Evolutionary conservation across 805 yeast species (phyloP), one percentile per base, ranked within the genome.

Genomic region (Torulaspora gathmanii): DNA sequence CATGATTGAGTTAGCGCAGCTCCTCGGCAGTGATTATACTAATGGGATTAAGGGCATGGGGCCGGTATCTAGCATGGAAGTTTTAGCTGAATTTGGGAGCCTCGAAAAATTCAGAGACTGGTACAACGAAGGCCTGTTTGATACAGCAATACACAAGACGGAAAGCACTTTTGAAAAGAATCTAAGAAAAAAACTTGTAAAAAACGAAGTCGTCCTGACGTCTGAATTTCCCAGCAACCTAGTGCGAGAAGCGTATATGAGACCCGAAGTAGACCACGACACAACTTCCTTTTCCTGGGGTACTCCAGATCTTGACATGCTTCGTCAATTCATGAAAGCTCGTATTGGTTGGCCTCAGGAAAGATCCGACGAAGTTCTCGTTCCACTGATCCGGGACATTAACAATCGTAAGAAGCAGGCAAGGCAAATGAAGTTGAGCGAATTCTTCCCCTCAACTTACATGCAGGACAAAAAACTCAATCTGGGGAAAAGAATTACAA

Each of bases 11-110:
- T 66, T 93, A 48, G 99, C 97, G 0, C 73, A 82, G 38, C 65
- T 93, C 20, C 67, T 93, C 16, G 99, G 99, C 0, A 87, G 96
- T 64, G 99, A 93, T 67, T 93, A 93, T 61, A 90, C 99, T 0
- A 86, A 83, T 42, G 99, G 99, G 0, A 67, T 93, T 28, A 83
- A 86, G 46, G 95, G 98, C 2, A 75, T 93, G 48, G 99, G 99
- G 1, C 96, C 96, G 0, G 98, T 93, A 1, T 74, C 83, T 15
- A 93, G 95, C 0, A 79, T 88, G 79, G 97, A 93, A 63, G 77
- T 93, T 15, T 57, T 93, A 28, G 95, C 95, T 0, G 95, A 90
- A 55, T 93, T 91, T 66, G 79, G 77, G 1, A 60, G 63, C 20
- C 61, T 79, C 26, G 55, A 51, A 1, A 47, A 47, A 15, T 71